Evolutionary conservation across 768 basidiomycete species (phyloP).

Genomic region (Rhodotorula paludigena): DNA sequence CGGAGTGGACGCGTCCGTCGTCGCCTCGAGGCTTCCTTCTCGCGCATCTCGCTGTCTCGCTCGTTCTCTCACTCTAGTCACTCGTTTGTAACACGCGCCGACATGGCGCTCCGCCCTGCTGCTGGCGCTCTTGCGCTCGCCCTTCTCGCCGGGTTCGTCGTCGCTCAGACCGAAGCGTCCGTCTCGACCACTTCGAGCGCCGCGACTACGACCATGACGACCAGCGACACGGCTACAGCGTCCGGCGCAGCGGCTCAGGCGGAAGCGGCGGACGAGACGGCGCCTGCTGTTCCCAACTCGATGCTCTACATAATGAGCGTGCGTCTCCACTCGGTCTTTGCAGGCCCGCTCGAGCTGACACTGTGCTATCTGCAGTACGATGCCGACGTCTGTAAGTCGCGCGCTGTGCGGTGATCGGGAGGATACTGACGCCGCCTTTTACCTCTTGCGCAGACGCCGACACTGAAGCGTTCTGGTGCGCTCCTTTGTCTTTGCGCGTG

Average conservation of each 20-base stretch:
- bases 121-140: neutral
- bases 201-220: neutral
- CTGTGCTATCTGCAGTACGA: neutral
- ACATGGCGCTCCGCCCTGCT: neutral
- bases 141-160: neutral
- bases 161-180: neutral
- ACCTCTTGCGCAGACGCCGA: neutral
- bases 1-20: too few species aligned
- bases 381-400: neutral
- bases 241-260: too few species aligned
- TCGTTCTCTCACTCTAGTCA: neutral
- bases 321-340: neutral
- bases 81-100: neutral
- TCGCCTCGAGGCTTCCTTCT: too few species aligned
- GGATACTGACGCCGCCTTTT: neutral
- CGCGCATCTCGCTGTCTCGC: neutral
- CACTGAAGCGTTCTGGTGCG: neutral
- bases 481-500: neutral
- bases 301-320: neutral
- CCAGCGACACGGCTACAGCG: neutral
- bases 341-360: neutral
- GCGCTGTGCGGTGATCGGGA: neutral
- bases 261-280: too few species aligned
- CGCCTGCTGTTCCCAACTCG: too few species aligned
- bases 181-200: conserved; percentile 2